Evolutionary conservation across 2,329 filamentous ascomycete species (phyloP).

Genomic region (Aspergillus ochraceus): DNA sequence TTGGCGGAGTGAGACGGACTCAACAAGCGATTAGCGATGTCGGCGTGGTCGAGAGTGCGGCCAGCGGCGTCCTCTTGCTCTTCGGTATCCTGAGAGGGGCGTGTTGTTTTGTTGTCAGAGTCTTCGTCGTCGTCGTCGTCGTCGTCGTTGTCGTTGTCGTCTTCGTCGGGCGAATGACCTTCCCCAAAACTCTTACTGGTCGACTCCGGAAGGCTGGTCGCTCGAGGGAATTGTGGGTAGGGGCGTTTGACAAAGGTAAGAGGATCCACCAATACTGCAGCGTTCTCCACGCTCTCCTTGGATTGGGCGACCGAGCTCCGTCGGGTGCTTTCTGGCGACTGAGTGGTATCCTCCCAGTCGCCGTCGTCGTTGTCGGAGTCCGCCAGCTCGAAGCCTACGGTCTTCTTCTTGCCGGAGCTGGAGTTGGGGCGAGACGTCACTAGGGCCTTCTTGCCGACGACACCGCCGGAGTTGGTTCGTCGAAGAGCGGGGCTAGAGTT

Average conservation of each 20-base stretch:
- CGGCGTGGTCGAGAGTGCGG: constrained; percentile 32
- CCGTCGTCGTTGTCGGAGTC: constrained; percentile 46
- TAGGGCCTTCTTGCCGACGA: constrained; percentile 41
- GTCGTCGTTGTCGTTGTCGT: constrained; percentile 22
- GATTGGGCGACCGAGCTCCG: constrained; percentile 44
- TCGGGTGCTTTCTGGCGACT: constrained; percentile 49
- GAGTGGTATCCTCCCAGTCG: constrained; percentile 51
- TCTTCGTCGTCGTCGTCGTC: constrained; percentile 20
- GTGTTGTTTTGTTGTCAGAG: constrained; percentile 11
- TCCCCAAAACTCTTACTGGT: constrained; percentile 34
- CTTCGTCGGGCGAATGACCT: constrained; percentile 21
- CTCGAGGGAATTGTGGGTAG: constrained; percentile 39
- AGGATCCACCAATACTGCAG: constrained; percentile 37
- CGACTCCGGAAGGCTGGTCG: constrained; percentile 40
- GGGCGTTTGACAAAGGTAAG: constrained; percentile 43
- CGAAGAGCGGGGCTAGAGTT: constrained; percentile 44
- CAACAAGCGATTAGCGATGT: constrained; percentile 39
- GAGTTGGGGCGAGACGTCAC: constrained; percentile 34
- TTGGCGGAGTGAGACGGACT: constrained; percentile 43
- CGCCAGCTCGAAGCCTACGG: constrained; percentile 48
- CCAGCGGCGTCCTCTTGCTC: constrained; percentile 20
- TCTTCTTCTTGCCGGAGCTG: constrained; percentile 44
- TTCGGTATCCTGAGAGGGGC: constrained; percentile 17
- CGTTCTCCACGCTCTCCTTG: constrained; percentile 36
- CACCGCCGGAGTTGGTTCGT: constrained; percentile 36